Evolutionary conservation across 495 filamentous ascomycete species (phyloP).

Genomic region (Elaphomyces granulatus): DNA sequence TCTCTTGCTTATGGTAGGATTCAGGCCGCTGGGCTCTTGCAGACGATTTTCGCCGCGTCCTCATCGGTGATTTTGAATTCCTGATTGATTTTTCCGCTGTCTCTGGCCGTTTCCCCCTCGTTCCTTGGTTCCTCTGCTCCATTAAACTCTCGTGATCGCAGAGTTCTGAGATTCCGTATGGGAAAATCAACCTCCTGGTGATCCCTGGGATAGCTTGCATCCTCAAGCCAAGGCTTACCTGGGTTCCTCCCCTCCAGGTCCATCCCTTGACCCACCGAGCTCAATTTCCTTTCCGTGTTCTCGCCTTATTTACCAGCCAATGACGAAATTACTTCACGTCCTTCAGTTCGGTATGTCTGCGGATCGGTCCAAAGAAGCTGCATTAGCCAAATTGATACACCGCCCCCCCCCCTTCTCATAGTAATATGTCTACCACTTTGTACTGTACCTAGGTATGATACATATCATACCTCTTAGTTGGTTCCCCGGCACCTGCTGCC

Average conservation of each 20-base stretch:
- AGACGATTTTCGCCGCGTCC: neutral
- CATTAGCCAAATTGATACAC: too few relatives aligned
- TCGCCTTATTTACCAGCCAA: constrained; percentile 3
- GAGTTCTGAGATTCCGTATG: too few relatives aligned
- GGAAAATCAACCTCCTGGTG: too few relatives aligned
- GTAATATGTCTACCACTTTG: too few relatives aligned
- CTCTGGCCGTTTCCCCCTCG: neutral
- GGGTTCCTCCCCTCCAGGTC: constrained; percentile 1
- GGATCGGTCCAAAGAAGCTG: constrained; percentile 2
- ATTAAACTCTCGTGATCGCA: too few relatives aligned
- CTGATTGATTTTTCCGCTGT: neutral
- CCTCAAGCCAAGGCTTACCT: neutral
- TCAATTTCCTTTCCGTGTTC: constrained; percentile 3
- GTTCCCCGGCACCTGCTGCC: too few relatives aligned
- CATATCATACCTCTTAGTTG: too few relatives aligned
- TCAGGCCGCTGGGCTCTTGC: neutral
- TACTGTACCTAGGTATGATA: too few relatives aligned
- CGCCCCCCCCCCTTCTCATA: too few relatives aligned
- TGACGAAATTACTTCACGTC: constrained; percentile 1
- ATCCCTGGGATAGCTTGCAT: neutral
- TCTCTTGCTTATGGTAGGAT: constrained; percentile 4
- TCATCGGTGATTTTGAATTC: neutral
- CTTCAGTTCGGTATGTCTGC: constrained; percentile 1
- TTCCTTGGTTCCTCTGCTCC: neutral
- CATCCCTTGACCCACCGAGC: constrained; percentile 2